Base-by-base conservation (phyloP, 2,329 filamentous ascomycete species). In the Aspergillus hiratsukae region DNA sequence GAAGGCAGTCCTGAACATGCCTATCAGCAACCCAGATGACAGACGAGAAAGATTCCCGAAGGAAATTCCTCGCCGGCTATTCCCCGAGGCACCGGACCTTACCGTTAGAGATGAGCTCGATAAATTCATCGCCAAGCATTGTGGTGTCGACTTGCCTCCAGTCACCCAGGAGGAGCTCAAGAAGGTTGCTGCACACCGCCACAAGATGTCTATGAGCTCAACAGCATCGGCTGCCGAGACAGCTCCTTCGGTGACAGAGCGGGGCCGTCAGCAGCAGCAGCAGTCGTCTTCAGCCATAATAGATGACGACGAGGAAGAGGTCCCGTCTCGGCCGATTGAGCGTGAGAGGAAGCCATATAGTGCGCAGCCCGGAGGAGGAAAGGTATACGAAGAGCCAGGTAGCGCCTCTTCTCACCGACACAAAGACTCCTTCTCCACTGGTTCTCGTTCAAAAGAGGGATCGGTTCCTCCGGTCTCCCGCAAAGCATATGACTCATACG, bases 21-120 rank as follows among this genome's bases (percentile, higher is more conserved):
- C 90, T 0, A 88, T 95, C 64, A 85, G 71, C 64, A 84, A 87
- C 54, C 80, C 85, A 0, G 81, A 86, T 48, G 82, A 87, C 49
- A 83, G 80, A 60, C 84, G 82, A 10, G 89, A 92, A 71, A 80
- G 88, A 2, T 87, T 95, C 54, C 91, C 91, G 0, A 91, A 90
- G 61, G 87, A 91, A 63, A 80, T 96, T 2, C 87, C 89, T 1
- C 80, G 90, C 43, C 81, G 87, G 52, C 78, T 94, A 3, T 83
- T 96, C 41, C 91, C 91, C 0, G 75, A 77, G 0, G 71, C 73
- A 7, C 78, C 82, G 1, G 84, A 90, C 61, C 65, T 80, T 0
- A 76, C 81, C 31, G 76, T 83, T 0, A 81, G 84, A 54, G 82
- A 86, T 58, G 75, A 83, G 21, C 75, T 92, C 8, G 82, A 86